Conservation (phyloP, 2,329 filamentous ascomycete species). For the Aspergillus pseudoterreus region DNA sequence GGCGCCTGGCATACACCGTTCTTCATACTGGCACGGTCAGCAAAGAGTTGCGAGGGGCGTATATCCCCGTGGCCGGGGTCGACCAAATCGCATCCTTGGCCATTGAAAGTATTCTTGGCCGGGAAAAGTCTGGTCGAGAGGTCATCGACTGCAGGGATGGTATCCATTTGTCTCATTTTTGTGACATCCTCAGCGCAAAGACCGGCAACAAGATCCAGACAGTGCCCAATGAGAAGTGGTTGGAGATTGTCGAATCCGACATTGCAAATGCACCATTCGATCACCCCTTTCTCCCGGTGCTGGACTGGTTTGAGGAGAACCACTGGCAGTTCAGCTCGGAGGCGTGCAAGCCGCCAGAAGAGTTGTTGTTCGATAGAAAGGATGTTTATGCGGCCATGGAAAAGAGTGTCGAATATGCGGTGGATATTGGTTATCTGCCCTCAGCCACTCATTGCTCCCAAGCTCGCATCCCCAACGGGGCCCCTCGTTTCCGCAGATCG, state of each 20-base stretch:
- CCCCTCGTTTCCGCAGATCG: not conserved
- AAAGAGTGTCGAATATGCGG: slow-evolving; percentile 1
- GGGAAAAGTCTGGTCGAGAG: not conserved
- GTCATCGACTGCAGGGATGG: not conserved
- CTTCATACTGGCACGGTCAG: not conserved
- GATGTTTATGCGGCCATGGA: not conserved
- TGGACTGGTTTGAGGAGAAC: slow-evolving; percentile 1
- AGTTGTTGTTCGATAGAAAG: not conserved
- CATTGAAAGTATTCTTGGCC: not conserved
- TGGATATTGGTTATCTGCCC: not conserved
- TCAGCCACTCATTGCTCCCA: not conserved
- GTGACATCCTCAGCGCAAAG: not conserved
- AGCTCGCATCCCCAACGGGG: too few species aligned
- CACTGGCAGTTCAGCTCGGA: not conserved
- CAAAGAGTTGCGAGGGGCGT: not conserved
- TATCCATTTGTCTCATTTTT: not conserved
- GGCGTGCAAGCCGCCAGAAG: not conserved
- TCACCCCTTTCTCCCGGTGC: not conserved
- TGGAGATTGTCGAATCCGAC: not conserved
- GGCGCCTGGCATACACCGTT: slow-evolving; percentile 4
- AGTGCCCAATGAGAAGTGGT: not conserved
- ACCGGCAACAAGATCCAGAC: not conserved
- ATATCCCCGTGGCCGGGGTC: slow-evolving; percentile 5
- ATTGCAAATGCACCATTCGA: not conserved
- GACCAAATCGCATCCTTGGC: slow-evolving; percentile 3